These are phyloP conservation scores for Bassia scoparia DNA, from an alignment of 148 eudicot species.

Conservation along the genomic window DNA sequence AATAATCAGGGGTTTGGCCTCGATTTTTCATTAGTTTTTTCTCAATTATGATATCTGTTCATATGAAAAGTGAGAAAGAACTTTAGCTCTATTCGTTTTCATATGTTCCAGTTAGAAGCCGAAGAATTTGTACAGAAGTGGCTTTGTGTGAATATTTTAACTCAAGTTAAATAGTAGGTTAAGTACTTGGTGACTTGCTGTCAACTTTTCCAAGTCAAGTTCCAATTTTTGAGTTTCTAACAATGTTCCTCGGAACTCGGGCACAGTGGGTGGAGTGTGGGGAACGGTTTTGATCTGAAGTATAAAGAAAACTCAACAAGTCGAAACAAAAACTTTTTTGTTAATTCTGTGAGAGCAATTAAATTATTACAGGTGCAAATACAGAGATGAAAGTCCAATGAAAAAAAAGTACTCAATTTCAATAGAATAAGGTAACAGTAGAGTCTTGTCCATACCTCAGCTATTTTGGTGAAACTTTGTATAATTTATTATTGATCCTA, in stretches of 20 bases:
- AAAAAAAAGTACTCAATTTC: conserved; percentile 20
- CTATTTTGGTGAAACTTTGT: background rate
- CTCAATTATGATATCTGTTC: background rate
- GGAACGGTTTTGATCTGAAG: conserved; percentile 6
- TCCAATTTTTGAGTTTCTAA: background rate
- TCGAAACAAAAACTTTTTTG: conserved; percentile 22
- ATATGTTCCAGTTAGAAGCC: conserved; percentile 31
- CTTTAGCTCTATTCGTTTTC: background rate
- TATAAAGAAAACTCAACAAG: conserved; percentile 8
- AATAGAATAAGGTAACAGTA: conserved; percentile 31
- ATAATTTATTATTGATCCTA: background rate
- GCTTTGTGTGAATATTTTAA: conserved; percentile 26
- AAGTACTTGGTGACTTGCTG: background rate
- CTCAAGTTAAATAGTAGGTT: conserved; percentile 23
- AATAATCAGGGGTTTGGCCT: conserved; percentile 42
- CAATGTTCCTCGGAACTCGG: background rate
- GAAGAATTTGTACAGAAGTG: conserved; percentile 25
- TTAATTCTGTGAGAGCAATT: conserved; percentile 38
- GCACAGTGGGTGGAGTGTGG: conserved; percentile 20
- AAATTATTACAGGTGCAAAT: conserved; percentile 34
- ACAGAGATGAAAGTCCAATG: conserved; percentile 25
- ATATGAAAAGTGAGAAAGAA: background rate
- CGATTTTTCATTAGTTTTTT: background rate
- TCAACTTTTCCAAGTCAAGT: background rate
- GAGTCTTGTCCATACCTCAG: background rate